phyloP scores from a whole-genome alignment of 257 asterid genomes.

The Echites panduratus region DNA sequence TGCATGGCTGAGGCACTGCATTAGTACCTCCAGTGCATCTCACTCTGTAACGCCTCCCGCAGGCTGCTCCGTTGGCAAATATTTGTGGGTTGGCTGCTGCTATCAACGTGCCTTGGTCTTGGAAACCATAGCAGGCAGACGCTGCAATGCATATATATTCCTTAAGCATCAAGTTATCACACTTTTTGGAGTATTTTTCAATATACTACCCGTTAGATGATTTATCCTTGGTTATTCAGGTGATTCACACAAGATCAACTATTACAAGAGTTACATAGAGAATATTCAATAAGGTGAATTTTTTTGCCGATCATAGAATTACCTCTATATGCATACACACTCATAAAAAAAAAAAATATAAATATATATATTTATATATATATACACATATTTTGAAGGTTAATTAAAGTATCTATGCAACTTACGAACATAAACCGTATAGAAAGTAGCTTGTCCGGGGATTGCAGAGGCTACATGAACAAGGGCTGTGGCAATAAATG shows the following conservation, averaged over 20 bases:
- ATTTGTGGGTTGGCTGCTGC: background rate
- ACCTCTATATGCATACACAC: too few species aligned
- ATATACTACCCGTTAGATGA: too few species aligned
- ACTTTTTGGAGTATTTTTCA: too few species aligned
- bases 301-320: too few species aligned
- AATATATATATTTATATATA: too few species aligned
- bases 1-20: background rate
- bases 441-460: constrained; percentile 2
- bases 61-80: background rate
- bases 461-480: constrained; percentile 6
- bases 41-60: background rate
- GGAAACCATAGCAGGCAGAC: background rate
- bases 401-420: background rate
- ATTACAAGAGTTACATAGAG: too few species aligned
- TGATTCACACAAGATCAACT: too few species aligned
- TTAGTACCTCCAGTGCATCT: background rate
- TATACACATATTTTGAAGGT: too few species aligned
- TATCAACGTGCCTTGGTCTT: background rate
- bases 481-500: background rate
- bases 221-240: too few species aligned
- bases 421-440: constrained; percentile 3
- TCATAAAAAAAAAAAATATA: too few species aligned
- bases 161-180: too few species aligned
- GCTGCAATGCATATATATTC: background rate
- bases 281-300: too few species aligned